Evolutionary conservation across 1,284 basidiomycete genomes (phyloP).

Genomic region (Microbotryum lychnidis-dioicae): DNA sequence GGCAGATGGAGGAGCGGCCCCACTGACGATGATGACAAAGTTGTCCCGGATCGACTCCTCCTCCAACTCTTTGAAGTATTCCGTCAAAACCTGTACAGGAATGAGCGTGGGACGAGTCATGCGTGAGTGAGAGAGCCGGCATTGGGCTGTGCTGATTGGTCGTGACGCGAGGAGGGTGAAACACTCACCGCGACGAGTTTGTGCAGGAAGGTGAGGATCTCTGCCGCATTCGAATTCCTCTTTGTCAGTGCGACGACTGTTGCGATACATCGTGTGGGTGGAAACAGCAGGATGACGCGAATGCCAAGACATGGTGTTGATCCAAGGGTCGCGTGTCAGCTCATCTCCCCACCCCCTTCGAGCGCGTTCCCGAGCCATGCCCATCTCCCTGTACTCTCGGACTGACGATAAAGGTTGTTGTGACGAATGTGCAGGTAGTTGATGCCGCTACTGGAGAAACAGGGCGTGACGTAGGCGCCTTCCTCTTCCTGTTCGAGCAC

Average conservation of each 20-base stretch:
- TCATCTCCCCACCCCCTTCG: too few species aligned
- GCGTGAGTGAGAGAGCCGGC: neutral
- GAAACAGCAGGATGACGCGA: too few species aligned
- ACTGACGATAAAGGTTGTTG: constrained; percentile 90
- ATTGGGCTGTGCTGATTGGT: neutral
- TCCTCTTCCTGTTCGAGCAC: constrained; percentile 97
- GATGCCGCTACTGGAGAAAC: constrained; percentile 85
- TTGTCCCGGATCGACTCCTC: constrained; percentile 99
- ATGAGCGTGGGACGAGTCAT: neutral
- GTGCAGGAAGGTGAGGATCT: constrained; percentile 94
- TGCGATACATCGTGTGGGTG: too few species aligned
- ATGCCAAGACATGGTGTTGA: neutral
- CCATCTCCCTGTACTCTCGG: neutral
- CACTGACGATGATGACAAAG: constrained; percentile 77
- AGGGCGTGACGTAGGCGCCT: constrained; percentile 85
- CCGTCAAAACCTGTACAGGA: constrained; percentile 66
- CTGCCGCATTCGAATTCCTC: constrained; percentile 90
- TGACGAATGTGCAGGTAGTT: constrained; percentile 99
- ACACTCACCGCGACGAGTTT: constrained; percentile 55
- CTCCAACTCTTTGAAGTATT: constrained; percentile 99
- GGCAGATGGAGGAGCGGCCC: neutral
- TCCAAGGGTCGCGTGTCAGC: neutral
- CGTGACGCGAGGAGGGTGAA: neutral
- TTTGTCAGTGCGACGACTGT: constrained; percentile 91
- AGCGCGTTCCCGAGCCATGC: too few species aligned